A percentile compares a stretch with the other conserved stretches of the same genome.
Conservation (phyloP, 768 basidiomycete species). For the Trametes coccinea region DNA sequence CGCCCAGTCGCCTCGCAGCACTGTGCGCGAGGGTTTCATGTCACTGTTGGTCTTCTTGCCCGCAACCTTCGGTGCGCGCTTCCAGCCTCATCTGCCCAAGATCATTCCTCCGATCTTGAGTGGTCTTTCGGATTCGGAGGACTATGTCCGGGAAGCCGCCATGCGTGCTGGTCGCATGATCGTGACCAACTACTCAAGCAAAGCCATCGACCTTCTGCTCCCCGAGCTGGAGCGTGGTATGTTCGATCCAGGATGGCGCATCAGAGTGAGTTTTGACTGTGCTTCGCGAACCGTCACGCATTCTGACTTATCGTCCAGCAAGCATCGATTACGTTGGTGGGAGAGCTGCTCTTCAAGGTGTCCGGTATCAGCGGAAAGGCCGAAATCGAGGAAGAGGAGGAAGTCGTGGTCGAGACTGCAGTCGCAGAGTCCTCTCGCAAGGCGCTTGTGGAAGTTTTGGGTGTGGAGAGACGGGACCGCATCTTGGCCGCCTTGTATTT, state of each 20-base stretch:
- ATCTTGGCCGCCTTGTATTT: constrained; percentile 90
- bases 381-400: constrained; percentile 79
- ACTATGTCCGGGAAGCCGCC: constrained; percentile 94
- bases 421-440: constrained; percentile 80
- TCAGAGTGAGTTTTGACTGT: constrained; percentile 59
- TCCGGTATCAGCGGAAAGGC: constrained; percentile 93
- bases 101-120: constrained; percentile 91
- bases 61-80: constrained; percentile 93
- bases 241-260: constrained; percentile 95
- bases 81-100: constrained; percentile 93
- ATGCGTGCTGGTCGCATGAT: constrained; percentile 99
- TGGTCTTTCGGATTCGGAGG: constrained; percentile 90
- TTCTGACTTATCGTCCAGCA: constrained; percentile 49
- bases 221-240: constrained; percentile 94
- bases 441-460: constrained; percentile 85
- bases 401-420: constrained; percentile 56
- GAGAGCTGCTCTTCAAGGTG: constrained; percentile 94
- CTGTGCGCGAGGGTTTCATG: constrained; percentile 98
- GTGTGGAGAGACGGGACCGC: constrained; percentile 84
- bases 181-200: constrained; percentile 88
- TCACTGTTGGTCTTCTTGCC: constrained; percentile 94
- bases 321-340: constrained; percentile 94
- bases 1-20: constrained; percentile 84
- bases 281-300: constrained; percentile 3
- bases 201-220: constrained; percentile 89